Percentiles rank a stretch among this genome's conserved stretches.
Conservation (phyloP, 2,329 filamentous ascomycete species). For the Pseudogymnoascus sp. region DNA sequence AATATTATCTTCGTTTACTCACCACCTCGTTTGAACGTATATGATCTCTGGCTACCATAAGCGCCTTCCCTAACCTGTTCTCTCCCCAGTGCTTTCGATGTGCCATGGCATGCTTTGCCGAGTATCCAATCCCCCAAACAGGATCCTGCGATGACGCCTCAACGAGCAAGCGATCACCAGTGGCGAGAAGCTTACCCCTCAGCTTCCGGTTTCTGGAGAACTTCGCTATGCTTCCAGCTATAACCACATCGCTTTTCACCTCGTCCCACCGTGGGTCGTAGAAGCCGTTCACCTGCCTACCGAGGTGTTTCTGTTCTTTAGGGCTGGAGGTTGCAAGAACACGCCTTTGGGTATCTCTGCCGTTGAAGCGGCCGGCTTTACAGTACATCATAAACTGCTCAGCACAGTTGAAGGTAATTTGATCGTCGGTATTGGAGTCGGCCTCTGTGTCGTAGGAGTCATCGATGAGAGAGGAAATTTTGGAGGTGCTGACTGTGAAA, state of each 20-base stretch:
- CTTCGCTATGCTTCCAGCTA: constrained; percentile 30
- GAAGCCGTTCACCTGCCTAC: constrained; percentile 25
- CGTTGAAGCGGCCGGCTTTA: constrained; percentile 33
- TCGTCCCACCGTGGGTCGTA: constrained; percentile 23
- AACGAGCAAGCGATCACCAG: constrained; percentile 27
- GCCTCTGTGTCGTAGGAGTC: constrained; percentile 17
- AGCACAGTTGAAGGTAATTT: constrained; percentile 29
- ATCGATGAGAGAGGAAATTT: constrained; percentile 27
- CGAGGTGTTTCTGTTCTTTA: constrained; percentile 28
- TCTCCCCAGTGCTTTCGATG: constrained; percentile 26
- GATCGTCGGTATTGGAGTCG: neutral
- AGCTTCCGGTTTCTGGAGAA: constrained; percentile 28
- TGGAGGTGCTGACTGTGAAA: constrained; percentile 25
- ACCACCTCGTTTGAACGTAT: constrained; percentile 10
- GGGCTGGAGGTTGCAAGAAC: constrained; percentile 25
- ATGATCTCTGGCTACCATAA: constrained; percentile 24
- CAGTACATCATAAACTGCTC: constrained; percentile 39
- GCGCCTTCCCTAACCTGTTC: constrained; percentile 27
- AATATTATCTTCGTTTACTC: neutral
- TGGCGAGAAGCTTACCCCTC: constrained; percentile 26
- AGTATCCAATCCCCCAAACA: constrained; percentile 32
- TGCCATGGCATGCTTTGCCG: constrained; percentile 26
- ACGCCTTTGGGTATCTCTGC: constrained; percentile 20
- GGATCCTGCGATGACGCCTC: constrained; percentile 29
- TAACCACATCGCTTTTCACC: constrained; percentile 10